These are phyloP conservation scores for Sclerotinia spermophila DNA, from an alignment of 2,329 filamentous ascomycete species.

Conservation along the genomic window DNA sequence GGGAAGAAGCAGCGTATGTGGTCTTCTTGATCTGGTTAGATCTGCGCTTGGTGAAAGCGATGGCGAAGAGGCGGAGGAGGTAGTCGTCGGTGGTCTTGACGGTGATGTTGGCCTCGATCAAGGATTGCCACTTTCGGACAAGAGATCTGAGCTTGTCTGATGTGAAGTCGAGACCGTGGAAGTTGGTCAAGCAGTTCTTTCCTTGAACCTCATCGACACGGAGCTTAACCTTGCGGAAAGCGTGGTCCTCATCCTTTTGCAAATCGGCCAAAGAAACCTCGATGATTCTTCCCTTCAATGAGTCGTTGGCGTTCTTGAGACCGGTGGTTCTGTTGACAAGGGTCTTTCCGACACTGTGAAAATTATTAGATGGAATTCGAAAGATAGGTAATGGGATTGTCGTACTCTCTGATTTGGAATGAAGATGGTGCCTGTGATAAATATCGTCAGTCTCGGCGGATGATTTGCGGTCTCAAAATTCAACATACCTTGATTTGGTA, in stretches of 20 bases:
- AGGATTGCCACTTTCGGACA: constrained; percentile 98
- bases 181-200: constrained; percentile 99
- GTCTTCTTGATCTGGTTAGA: constrained; percentile 99
- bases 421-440: constrained; percentile 75
- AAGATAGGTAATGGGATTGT: constrained; percentile 20
- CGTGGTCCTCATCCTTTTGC: constrained; percentile 99
- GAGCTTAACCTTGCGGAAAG: constrained; percentile 99
- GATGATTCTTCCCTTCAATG: constrained; percentile 97
- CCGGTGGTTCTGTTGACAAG: constrained; percentile 98
- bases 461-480: constrained; percentile 13
- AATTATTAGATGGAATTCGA: constrained; percentile 38
- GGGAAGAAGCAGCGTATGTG: constrained; percentile 93
- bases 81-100: constrained; percentile 99
- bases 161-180: constrained; percentile 99
- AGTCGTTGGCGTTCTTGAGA: constrained; percentile 99
- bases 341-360: constrained; percentile 92
- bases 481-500: constrained; percentile 84
- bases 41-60: constrained; percentile 98
- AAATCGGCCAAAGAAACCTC: constrained; percentile 98
- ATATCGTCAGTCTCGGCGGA: constrained; percentile 31
- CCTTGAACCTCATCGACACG: constrained; percentile 98
- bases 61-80: constrained; percentile 97
- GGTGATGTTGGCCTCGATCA: constrained; percentile 99
- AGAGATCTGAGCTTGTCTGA: constrained; percentile 99
- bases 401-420: constrained; percentile 92